phyloP scores from a whole-genome alignment of 129 eudicot species.

The Chrysanthemum seticuspe region DNA sequence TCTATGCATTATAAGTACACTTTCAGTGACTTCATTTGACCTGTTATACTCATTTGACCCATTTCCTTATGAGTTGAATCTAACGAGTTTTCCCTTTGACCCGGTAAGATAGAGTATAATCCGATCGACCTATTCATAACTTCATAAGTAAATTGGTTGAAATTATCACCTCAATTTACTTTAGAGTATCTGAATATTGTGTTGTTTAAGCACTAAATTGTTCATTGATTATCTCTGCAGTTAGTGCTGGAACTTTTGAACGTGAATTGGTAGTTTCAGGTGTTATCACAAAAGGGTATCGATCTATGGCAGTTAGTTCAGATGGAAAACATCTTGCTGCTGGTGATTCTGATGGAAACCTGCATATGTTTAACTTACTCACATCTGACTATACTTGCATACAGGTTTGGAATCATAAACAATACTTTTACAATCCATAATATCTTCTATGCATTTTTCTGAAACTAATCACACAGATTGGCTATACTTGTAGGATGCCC shows the following conservation, averaged over 20 bases:
- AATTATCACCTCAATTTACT: background rate
- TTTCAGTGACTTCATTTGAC: no score
- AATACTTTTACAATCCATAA: background rate
- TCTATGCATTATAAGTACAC: no score
- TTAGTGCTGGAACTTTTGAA: conserved; percentile 65
- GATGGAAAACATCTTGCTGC: conserved; percentile 81
- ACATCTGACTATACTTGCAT: conserved; percentile 62
- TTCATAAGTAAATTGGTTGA: no score
- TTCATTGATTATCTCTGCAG: conserved; percentile 36
- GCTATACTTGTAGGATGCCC: conserved; percentile 55
- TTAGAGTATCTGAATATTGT: conserved; percentile 14
- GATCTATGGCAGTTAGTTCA: conserved; percentile 72
- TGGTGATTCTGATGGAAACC: conserved; percentile 74
- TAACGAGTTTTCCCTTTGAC: no score
- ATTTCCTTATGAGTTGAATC: no score
- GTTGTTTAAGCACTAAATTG: conserved; percentile 2
- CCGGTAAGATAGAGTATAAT: no score
- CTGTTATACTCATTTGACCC: no score
- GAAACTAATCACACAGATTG: conserved; percentile 16
- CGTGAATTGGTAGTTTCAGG: conserved; percentile 54
- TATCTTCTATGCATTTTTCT: conserved; percentile 7
- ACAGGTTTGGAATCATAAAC: conserved; percentile 36
- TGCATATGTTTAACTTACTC: conserved; percentile 62
- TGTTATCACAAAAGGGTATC: conserved; percentile 50
- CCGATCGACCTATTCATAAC: no score